phyloP scores from a whole-genome alignment of 2,329 filamentous ascomycete species.

The Emmonsia crescens region DNA sequence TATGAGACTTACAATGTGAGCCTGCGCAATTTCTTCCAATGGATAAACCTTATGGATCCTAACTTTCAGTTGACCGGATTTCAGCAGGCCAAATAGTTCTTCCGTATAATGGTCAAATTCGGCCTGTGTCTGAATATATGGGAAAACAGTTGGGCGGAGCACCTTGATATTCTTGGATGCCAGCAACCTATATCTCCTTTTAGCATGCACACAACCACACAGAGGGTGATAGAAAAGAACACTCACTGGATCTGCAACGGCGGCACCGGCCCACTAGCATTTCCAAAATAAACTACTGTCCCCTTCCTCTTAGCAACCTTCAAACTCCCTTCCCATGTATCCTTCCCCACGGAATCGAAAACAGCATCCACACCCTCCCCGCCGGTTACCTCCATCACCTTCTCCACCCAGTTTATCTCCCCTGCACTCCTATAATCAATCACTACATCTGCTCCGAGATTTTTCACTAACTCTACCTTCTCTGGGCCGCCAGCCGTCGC shows the following conservation, averaged over 20 bases:
- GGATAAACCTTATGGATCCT: conserved; percentile 68
- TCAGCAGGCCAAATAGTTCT: conserved; percentile 64
- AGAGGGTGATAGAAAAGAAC: conserved; percentile 19
- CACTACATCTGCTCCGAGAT: conserved; percentile 56
- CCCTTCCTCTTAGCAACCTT: conserved; percentile 68
- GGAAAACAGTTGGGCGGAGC: conserved; percentile 61
- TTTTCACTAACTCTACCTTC: conserved; percentile 59
- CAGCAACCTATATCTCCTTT: conserved; percentile 38
- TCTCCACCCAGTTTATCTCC: conserved; percentile 65
- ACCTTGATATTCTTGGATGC: conserved; percentile 66
- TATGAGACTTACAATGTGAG: conserved; percentile 45
- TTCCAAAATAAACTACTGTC: conserved; percentile 66
- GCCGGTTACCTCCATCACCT: conserved; percentile 72
- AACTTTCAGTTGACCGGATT: conserved; percentile 58
- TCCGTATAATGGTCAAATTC: conserved; percentile 60
- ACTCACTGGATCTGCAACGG: conserved; percentile 52
- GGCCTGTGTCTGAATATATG: conserved; percentile 57
- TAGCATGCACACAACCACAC: background rate
- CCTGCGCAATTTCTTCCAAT: conserved; percentile 58
- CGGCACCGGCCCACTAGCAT: conserved; percentile 68
- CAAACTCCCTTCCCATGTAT: conserved; percentile 69
- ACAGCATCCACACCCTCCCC: conserved; percentile 65
- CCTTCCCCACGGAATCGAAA: conserved; percentile 77
- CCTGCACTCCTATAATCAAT: conserved; percentile 79
- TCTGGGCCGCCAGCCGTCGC: conserved; percentile 64